Evolutionary conservation across 805 yeast species (phyloP).

Genomic region (Candida golubevii): DNA sequence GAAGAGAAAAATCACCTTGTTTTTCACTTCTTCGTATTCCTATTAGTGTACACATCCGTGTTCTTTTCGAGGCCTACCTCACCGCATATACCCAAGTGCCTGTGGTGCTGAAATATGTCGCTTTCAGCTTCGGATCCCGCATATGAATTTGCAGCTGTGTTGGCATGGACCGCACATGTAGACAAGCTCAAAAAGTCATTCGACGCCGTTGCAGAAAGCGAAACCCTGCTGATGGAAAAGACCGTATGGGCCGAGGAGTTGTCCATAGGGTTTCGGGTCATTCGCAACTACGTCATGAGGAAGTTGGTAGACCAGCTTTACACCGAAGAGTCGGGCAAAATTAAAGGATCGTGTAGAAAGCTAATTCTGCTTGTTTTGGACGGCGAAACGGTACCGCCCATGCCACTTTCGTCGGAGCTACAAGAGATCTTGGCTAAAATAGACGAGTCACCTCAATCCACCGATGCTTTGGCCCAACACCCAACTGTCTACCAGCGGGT

Average conservation of each 20-base stretch:
- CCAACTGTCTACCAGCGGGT: slow-evolving; percentile 17
- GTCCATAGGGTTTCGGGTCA: slow-evolving; percentile 15
- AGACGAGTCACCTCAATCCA: slow-evolving; percentile 8
- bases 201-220: slow-evolving; percentile 8
- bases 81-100: no score
- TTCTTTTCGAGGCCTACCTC: no score
- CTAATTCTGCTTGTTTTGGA: background rate
- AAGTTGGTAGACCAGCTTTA: slow-evolving; percentile 12
- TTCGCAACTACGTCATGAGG: slow-evolving; percentile 11
- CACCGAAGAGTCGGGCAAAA: background rate
- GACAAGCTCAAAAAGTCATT: slow-evolving; percentile 11
- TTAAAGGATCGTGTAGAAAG: background rate
- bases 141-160: slow-evolving; percentile 22
- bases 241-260: slow-evolving; percentile 19
- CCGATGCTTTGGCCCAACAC: slow-evolving; percentile 12
- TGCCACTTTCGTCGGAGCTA: background rate
- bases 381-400: background rate
- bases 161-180: slow-evolving; percentile 24
- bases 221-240: slow-evolving; percentile 17
- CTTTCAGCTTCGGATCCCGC: background rate
- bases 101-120: background rate
- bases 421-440: slow-evolving; percentile 11
- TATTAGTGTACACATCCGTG: no score
- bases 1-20: no score
- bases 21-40: no score